Base-by-base conservation (phyloP, 345 rosid genomes). In the Abelmoschus esculentus region DNA sequence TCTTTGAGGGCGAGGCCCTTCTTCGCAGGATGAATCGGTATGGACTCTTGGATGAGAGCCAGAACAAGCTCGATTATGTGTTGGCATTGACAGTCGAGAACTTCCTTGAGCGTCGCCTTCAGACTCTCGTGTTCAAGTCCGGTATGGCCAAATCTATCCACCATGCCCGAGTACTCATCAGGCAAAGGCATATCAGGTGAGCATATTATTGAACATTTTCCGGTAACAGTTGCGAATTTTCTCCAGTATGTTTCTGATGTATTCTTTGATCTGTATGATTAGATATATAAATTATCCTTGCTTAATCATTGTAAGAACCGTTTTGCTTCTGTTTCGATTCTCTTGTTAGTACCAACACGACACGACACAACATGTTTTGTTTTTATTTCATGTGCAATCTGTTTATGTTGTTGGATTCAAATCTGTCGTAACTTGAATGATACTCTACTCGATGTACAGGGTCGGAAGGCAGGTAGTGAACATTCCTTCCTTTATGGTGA, bases 51-150 rank as follows among this genome's bases (percentile, higher is more conserved):
- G 86, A 83, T 7, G 89, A 83, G 73, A 80, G 85, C 66, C 87
- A 87, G 82, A 87, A 86, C 86, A 87, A 86, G 77, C 90, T 87
- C 9, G 92, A 87, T 82, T 87, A 87, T 66, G 88, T 87, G 72
- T 71, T 87, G 82, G 90, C 92, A 0, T 55, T 86, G 75, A 87
- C 92, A 12, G 88, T 87, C 49, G 92, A 86, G 79, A 87, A 84
- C 66, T 87, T 86, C 64, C 84, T 86, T n/a, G 92, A 86, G 73
- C 85, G 90, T 53, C 84, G 92, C 36, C 86, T 85, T 15, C 90
- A 87, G 76, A 87, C 92, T 5, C 80, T 85, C 52, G 90, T 86
- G 6, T 87, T 86, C 52, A 84, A 85, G 84, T 77, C 89, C 69
- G 90, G 88, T 29, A 83, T 87, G 92, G 90, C 92, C 0, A 87